Percentiles rank a stretch among this genome's conserved stretches.
Conservation (phyloP, 306 rosid species). For the Prinsepia uniflora region DNA sequence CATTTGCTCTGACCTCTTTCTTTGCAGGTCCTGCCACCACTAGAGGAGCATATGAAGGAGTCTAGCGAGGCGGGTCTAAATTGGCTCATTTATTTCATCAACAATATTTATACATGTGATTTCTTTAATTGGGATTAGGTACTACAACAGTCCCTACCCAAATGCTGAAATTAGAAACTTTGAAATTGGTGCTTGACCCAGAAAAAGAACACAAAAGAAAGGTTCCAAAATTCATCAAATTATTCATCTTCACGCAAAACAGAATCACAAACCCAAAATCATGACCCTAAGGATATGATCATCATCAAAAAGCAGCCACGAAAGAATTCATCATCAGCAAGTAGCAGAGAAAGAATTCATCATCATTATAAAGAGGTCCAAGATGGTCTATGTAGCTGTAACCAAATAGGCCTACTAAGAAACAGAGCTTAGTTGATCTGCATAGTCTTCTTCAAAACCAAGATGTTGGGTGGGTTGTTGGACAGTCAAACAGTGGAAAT, state of each 20-base stretch:
- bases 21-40: too few species aligned
- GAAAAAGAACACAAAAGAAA: conserved; percentile 49
- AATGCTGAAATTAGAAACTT: conserved; percentile 37
- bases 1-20: too few species aligned
- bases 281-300: not conserved
- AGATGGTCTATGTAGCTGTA: conserved; percentile 30
- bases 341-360: conserved; percentile 24
- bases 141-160: conserved; percentile 84
- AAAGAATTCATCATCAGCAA: too few species aligned
- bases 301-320: too few species aligned
- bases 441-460: not conserved
- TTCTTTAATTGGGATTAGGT: too few species aligned
- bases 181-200: conserved; percentile 90
- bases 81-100: too few species aligned
- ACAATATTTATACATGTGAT: too few species aligned
- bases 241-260: conserved; percentile 54
- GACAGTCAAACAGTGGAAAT: too few species aligned
- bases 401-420: conserved; percentile 52
- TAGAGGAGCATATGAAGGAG: too few species aligned
- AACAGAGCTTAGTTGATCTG: conserved; percentile 44
- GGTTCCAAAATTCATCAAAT: conserved; percentile 66
- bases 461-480: too few species aligned
- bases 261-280: conserved; percentile 23
- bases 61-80: too few species aligned
- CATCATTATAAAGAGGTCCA: not conserved